Evolutionary conservation across 73 alveolate species (phyloP).

Genomic region (Paramecium sonneborni): DNA sequence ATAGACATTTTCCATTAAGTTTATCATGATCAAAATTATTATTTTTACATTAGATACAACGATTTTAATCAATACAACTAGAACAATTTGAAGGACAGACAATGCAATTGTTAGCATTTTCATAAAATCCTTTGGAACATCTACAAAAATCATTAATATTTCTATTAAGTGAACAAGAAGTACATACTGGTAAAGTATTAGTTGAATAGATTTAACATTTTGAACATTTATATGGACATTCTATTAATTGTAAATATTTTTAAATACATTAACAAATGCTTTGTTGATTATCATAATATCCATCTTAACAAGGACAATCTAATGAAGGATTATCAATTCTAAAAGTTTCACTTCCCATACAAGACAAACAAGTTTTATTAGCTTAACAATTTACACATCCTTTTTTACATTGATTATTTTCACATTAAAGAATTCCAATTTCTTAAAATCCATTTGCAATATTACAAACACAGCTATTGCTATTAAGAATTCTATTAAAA

Average conservation of each 20-base stretch:
- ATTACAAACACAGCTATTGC: background rate
- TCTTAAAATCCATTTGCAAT: background rate
- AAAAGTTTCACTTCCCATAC: background rate
- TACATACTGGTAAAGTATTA: background rate
- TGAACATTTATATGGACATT: background rate
- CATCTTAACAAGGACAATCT: background rate
- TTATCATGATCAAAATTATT: background rate
- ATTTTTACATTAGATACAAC: background rate
- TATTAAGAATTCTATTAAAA: background rate
- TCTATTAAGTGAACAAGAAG: background rate
- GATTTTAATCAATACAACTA: background rate
- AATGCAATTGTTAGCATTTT: background rate
- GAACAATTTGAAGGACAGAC: background rate
- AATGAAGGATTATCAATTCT: background rate
- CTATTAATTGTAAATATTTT: background rate
- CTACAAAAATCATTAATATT: background rate
- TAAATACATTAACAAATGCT: background rate
- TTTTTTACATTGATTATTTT: background rate
- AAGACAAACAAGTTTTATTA: no score
- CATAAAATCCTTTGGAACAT: background rate
- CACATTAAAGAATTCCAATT: background rate
- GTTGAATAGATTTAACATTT: background rate
- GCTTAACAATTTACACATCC: background rate
- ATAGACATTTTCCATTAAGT: background rate
- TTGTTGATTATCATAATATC: background rate